phyloP scores from a whole-genome alignment of 1,139 yeast species.

The Candida neerlandica region DNA sequence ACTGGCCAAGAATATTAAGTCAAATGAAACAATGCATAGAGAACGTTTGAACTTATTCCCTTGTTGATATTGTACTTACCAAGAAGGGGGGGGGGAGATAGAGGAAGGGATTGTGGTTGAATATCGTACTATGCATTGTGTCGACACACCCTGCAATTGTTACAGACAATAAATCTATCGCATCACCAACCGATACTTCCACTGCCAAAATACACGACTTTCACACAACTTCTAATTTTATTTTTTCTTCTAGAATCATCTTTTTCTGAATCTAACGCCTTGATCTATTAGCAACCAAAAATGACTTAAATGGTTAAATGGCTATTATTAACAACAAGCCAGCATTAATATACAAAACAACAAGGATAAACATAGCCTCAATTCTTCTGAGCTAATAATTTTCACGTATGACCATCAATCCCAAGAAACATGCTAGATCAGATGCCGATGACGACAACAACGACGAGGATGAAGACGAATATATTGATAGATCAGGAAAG shows the following conservation, averaged over 20 bases:
- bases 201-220: background rate
- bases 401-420: background rate
- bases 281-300: background rate
- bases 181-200: background rate
- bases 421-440: conserved; percentile 11
- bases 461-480: conserved; percentile 12
- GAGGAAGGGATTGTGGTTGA: too few species aligned
- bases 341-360: background rate
- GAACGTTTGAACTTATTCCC: too few species aligned
- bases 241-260: conserved; percentile 2
- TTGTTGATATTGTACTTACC: too few species aligned
- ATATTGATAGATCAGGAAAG: conserved; percentile 15
- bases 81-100: too few species aligned
- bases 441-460: conserved; percentile 14
- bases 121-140: too few species aligned
- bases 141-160: too few species aligned
- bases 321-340: too few species aligned
- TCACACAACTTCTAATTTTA: too few species aligned
- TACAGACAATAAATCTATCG: too few species aligned
- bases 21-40: too few species aligned
- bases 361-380: background rate
- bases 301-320: too few species aligned
- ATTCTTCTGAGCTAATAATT: background rate
- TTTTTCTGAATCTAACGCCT: background rate
- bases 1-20: too few species aligned